A percentile compares a stretch with the other conserved stretches of the same genome.
phyloP scores from a whole-genome alignment of 1,139 yeast species.

The Candida sp. region DNA sequence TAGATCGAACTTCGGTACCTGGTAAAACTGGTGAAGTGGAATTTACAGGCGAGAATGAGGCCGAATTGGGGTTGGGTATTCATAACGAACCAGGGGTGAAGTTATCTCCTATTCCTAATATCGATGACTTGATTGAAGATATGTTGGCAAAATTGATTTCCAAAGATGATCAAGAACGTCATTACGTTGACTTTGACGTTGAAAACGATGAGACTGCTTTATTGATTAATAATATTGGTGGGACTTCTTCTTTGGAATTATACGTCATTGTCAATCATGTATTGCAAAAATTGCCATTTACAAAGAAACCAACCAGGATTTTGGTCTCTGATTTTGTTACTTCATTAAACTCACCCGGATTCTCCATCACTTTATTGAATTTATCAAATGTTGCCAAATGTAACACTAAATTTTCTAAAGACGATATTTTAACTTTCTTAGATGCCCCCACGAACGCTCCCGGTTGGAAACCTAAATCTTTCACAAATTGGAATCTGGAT shows the following conservation, averaged over 20 bases:
- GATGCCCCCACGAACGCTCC: slow-evolving; percentile 77
- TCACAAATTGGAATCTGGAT: slow-evolving; percentile 21
- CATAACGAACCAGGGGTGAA: slow-evolving; percentile 92
- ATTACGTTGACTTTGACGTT: slow-evolving; percentile 61
- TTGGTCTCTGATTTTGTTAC: slow-evolving; percentile 78
- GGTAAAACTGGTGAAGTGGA: slow-evolving; percentile 58
- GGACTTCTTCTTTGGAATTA: slow-evolving; percentile 75
- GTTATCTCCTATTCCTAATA: slow-evolving; percentile 67
- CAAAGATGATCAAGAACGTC: slow-evolving; percentile 59
- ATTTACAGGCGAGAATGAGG: slow-evolving; percentile 48
- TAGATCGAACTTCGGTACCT: slow-evolving; percentile 89
- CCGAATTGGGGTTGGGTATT: slow-evolving; percentile 93
- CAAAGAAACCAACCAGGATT: slow-evolving; percentile 55
- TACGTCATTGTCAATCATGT: slow-evolving; percentile 58
- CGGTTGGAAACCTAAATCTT: slow-evolving; percentile 65
- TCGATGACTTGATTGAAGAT: slow-evolving; percentile 52
- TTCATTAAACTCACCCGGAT: slow-evolving; percentile 89
- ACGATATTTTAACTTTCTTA: slow-evolving; percentile 44
- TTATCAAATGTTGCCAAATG: slow-evolving; percentile 42
- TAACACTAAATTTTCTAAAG: slow-evolving; percentile 21
- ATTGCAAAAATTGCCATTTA: slow-evolving; percentile 46
- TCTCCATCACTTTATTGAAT: slow-evolving; percentile 75
- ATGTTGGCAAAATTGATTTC: slow-evolving; percentile 53
- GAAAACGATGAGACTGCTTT: slow-evolving; percentile 63
- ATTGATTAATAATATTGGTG: slow-evolving; percentile 79